Evolutionary conservation across 1,284 basidiomycete genomes (phyloP), one percentile per base, ranked within the genome.

Genomic region (Leccinum subrobustum): DNA sequence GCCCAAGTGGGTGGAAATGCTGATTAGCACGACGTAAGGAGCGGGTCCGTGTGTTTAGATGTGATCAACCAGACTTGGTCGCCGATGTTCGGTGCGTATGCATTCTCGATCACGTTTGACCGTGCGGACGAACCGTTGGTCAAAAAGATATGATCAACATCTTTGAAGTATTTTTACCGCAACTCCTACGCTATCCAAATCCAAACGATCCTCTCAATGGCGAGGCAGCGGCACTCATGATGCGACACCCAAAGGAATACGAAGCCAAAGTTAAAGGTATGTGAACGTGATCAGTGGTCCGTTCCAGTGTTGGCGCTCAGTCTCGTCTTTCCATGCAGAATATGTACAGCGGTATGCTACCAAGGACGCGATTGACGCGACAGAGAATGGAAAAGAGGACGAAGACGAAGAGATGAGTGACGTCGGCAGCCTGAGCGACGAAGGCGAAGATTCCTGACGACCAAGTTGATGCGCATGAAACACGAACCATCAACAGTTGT

Each of bases 1-100:
- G 29, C 29, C 29, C 20, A 3, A 31, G 18, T 7, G 23, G 6
- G n/a, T 14, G 20, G 42, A 31, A 33, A 52, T 47, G 47, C 57
- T 65, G 27, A 63, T 60, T 47, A 3, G 39, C 53, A 42, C 23
- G 23, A 35, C 48, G 42, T 23, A 75, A 95, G 94, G 71, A 95
- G 93, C 71, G 94, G 94, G 57, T 96, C 94, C 16, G 95, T 98
- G 50, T 98, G 95, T 76, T 79, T 98, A 66, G 95, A 97, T 77
- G 95, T 97, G 35, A 97, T 97, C 75, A 97, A 97, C 75, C 95
- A 96, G 78, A 97, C 95, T n/a, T 98, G 95, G 96, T 97, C 95
- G 35, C 96, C 95, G 2, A 98, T 98, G 96, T 98, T 96, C 74
- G 94, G 94, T 95, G 74, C 61, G 75, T 75, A 42, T 56, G 27